Base-by-base conservation (phyloP, 441 rosid genomes). In the Daphne laureola region DNA sequence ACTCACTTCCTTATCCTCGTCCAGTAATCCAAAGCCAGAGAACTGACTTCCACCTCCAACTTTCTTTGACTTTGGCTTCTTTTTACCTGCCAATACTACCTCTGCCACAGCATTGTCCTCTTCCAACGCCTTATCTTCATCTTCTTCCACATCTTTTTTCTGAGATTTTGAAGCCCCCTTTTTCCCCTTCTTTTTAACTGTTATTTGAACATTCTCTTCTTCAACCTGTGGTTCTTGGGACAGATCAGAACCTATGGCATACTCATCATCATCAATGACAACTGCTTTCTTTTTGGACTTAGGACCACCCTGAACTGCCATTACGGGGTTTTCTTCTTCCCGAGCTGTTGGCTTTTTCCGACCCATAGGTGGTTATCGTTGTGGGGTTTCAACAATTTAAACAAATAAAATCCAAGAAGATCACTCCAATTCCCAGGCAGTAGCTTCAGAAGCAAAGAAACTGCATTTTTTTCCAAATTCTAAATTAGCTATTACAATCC, bases 191-290 rank as follows among this genome's bases (percentile, higher is more conserved):
- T 86, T 78, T 65, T 82, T 80, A n/a, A 74, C 83, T 12, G 76
- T 54, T 31, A 66, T 63, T 3, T 57, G 68, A 43, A 63, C 72
- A 49, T 58, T 65, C 51, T 80, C 86, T 46, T 78, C 87, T 64
- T 65, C 67, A 43, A 53, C 75, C 13, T 48, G 72, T 8, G 73
- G 46, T 35, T 84, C 89, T 74, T 82, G 87, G 0, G 83, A 70
- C 45, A 84, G 25, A 35, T 75, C 86, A 0, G 86, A 76, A 14
- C 73, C 87, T 38, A 87, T 43, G 1, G 87, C 73, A 47, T 90
- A 90, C 73, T 90, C 96, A 50, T 84, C 96, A 55, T 87, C 97
- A 58, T 90, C 97, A 15, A 90, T 81, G 61, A 69, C 61, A n/a
- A 69, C 2, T 2, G 67, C 67, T 75, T 87, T 90, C 64, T 90